Conservation (phyloP, 75 land plant species). For the Pseudotsuga menziesii region DNA sequence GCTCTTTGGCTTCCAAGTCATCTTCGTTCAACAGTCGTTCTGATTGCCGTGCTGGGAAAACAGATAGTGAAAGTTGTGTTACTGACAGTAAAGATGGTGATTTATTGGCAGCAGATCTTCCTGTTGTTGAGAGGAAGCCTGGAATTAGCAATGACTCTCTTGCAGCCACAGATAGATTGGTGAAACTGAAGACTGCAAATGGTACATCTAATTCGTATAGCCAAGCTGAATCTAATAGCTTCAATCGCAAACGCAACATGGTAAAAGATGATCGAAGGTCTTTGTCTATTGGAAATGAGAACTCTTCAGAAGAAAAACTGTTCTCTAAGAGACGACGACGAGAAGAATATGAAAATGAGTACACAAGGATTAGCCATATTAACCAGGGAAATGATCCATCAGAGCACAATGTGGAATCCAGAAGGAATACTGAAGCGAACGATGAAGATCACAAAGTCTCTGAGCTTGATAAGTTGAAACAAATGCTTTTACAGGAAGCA, state of each 20-base stretch:
- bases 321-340: slow-evolving; percentile 13
- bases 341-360: slow-evolving; percentile 15
- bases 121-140: background rate
- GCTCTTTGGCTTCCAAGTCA: too few relatives aligned
- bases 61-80: background rate
- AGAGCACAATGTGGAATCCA: slow-evolving; percentile 14
- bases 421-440: background rate
- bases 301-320: background rate
- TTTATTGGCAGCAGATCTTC: background rate
- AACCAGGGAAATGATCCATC: slow-evolving; percentile 13
- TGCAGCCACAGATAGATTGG: background rate
- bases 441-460: background rate
- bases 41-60: too few relatives aligned
- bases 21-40: too few relatives aligned
- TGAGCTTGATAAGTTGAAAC: slow-evolving; percentile 30
- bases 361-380: background rate
- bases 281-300: background rate
- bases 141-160: background rate
- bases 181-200: background rate
- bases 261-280: background rate
- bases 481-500: slow-evolving; percentile 38
- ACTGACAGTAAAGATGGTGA: background rate
- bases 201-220: too few relatives aligned
- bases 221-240: background rate
- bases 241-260: background rate